Base-by-base conservation (phyloP, 495 filamentous ascomycete genomes). In the Penicillium chermesinum region DNA sequence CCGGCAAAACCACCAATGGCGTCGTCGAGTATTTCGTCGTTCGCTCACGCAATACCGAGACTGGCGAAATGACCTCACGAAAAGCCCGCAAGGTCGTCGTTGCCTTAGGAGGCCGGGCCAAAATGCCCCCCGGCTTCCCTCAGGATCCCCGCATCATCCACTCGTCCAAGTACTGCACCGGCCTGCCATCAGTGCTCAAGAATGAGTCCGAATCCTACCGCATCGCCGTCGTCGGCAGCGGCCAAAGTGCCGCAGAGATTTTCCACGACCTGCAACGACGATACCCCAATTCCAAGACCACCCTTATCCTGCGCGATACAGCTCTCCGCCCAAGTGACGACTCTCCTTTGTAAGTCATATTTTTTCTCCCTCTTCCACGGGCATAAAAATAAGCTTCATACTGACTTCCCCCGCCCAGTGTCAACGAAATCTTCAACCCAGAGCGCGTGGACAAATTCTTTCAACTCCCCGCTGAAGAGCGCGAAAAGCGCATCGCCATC, bases 341-440 rank as follows among this genome's bases (percentile, higher is more conserved):
- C 59, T 93, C 88, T 40, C 91, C 91, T 15, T 97, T 96, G 88
- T 94, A 72, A 68, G 85, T 77, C 2, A n/a, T 38, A n/a, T 46
- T 6, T 19, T 42, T 35, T 18, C 9, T 19, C 42, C 25, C 30
- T 51, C 35, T 9, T 5, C 46, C 7, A 15, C 7, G 40, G n/a
- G 34, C 7, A 30, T 13, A 27, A 27, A 18, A 18, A 57, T 69
- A 54, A 69, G n/a, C n/a, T n/a, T n/a, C n/a, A n/a, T n/a, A n/a
- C n/a, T n/a, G n/a, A n/a, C n/a, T n/a, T n/a, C n/a, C n/a, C 43
- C 20, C 35, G 48, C 1, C 33, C 54, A 95, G 90, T 55, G 89
- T 98, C 46, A 98, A 98, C 65, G 90, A 91, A 55, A 85, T 96
- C 54, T 98, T 98, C 74, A 86, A 96, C 64, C 91, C 91, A 2